These are phyloP conservation scores for Elongisporangium undulatum DNA, from an alignment of 352 stramenopile genomes.

Conservation along the genomic window DNA sequence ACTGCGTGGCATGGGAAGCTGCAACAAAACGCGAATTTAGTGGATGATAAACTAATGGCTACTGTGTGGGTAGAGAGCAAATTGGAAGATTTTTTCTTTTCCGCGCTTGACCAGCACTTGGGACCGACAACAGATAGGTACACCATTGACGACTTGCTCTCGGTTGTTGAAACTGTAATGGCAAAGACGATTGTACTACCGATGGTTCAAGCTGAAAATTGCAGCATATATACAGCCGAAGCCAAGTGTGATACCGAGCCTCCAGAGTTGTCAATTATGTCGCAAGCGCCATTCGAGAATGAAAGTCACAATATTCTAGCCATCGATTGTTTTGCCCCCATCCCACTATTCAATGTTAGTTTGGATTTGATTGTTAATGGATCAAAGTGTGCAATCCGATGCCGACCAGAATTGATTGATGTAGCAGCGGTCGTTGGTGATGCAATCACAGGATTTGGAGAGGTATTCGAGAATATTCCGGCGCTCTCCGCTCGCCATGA, in stretches of 20 bases:
- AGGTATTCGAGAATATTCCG: slow-evolving; percentile 34
- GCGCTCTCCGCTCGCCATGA: slow-evolving; percentile 30
- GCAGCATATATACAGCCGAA: slow-evolving; percentile 7
- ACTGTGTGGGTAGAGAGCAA: slow-evolving; percentile 29
- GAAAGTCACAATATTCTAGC: slow-evolving; percentile 6
- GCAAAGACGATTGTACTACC: slow-evolving; percentile 17
- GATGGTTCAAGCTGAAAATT: slow-evolving; percentile 5
- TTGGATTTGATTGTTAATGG: slow-evolving; percentile 7
- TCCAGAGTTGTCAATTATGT: neutral
- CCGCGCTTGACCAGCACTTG: slow-evolving; percentile 9
- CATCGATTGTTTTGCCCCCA: slow-evolving; percentile 13
- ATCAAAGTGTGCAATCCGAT: slow-evolving; percentile 17
- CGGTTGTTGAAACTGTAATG: slow-evolving; percentile 14
- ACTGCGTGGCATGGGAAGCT: slow-evolving; percentile 34
- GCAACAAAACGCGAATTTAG: neutral
- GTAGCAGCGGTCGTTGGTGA: slow-evolving; percentile 20
- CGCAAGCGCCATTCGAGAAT: slow-evolving; percentile 5
- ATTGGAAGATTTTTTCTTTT: slow-evolving; percentile 30
- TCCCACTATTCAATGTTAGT: slow-evolving; percentile 12
- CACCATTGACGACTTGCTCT: slow-evolving; percentile 22
- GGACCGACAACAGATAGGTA: slow-evolving; percentile 10
- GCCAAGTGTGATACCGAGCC: neutral
- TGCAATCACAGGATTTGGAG: slow-evolving; percentile 27
- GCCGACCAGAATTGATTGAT: slow-evolving; percentile 28
- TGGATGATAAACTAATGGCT: slow-evolving; percentile 3